These are phyloP conservation scores for Trametes hirsuta DNA, from an alignment of 1,284 basidiomycete genomes.

Conservation along the genomic window DNA sequence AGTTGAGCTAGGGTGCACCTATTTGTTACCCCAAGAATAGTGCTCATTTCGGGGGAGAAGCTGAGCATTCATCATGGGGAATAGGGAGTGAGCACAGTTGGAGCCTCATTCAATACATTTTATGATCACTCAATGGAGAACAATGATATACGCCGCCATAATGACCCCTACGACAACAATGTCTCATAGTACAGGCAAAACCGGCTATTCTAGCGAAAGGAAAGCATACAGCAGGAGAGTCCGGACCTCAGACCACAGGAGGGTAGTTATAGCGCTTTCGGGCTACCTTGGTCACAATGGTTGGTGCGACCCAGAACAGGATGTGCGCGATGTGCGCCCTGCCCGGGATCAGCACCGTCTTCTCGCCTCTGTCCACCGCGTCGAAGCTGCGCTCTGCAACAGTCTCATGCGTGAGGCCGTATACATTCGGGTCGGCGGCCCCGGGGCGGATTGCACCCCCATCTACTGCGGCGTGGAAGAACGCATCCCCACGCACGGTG, in stretches of 20 bases:
- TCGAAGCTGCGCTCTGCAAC: constrained; percentile 58
- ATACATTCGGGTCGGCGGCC: constrained; percentile 52
- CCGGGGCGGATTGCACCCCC: constrained; percentile 45
- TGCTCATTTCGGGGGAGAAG: too few species aligned
- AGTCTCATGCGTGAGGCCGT: constrained; percentile 55
- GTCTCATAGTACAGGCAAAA: too few species aligned
- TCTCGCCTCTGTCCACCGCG: constrained; percentile 59
- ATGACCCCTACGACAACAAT: too few species aligned
- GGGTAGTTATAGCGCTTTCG: constrained; percentile 54
- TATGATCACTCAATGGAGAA: too few species aligned
- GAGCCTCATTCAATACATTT: too few species aligned
- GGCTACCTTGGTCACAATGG: constrained; percentile 55
- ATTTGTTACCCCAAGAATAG: too few species aligned
- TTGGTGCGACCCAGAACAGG: constrained; percentile 66
- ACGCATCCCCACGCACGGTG: constrained; percentile 69
- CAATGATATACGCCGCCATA: too few species aligned
- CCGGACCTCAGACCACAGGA: background rate
- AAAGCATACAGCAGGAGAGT: too few species aligned
- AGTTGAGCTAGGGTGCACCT: too few species aligned
- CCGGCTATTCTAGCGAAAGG: too few species aligned
- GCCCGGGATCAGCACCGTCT: constrained; percentile 60
- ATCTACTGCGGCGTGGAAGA: constrained; percentile 77
- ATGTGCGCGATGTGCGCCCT: constrained; percentile 41
- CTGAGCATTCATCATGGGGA: too few species aligned
- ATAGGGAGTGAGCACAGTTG: too few species aligned